Base-by-base conservation (phyloP, 805 yeast genomes). In the Clavispora santaluciae region DNA sequence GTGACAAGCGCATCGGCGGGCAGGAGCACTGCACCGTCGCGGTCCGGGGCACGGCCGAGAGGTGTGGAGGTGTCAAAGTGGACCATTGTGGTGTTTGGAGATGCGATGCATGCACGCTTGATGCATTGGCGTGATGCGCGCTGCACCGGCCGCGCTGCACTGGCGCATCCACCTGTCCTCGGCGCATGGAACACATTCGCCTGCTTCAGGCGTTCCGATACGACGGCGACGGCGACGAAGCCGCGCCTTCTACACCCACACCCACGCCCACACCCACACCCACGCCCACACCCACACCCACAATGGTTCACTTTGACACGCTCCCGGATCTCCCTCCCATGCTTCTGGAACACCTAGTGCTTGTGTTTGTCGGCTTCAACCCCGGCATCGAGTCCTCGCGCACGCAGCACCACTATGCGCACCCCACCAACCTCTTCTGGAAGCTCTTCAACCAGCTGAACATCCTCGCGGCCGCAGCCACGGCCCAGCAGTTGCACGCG, bases 331-430 rank as follows among this genome's bases (percentile, higher is more conserved):
- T 66, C 9, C 56, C 53, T 22, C 74, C 73, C 4, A 62, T 68
- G 11, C 38, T 68, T 17, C 36, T 47, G 13, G 38, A 42, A 2
- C 38, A 55, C 35, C 50, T 64, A 30, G 43, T 51, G 12, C 38
- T 82, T 1, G 68, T 84, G 3, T 83, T 84, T 49, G 68, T 83
- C 3, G 93, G 93, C 1, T 82, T 71, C 63, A 84, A 84, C 51
- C 93, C 93, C 0, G 86, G 90, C 2, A 58, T 78, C 4, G 71
- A 70, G 50, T 81, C 89, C 1, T 75, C 86, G 0, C 49, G 60
- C 15, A 56, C 62, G 7, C 88, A 84, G 24, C 90, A 83, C 54
- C 78, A 83, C 52, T 84, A 80, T 56, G 91, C 91, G 0, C 90
- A 85, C 54, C 75, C 63, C 15, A 70, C 85, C 10, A 84, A 84